phyloP scores from a whole-genome alignment of 202 grass and related monocot genomes.

The Carex arenaria region DNA sequence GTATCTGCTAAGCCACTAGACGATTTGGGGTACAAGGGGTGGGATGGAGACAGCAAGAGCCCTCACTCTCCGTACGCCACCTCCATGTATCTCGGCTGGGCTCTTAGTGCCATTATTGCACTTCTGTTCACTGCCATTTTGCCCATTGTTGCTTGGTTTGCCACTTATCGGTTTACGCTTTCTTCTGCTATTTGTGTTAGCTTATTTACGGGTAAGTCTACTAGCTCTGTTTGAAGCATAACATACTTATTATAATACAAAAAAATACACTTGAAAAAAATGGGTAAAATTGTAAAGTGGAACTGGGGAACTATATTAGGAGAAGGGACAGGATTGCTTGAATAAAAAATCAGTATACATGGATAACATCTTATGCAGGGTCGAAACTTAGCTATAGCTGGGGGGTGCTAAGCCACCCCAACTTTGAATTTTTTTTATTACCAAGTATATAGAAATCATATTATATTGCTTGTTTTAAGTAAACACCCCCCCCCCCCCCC shows the following conservation, averaged over 20 bases:
- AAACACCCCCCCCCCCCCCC: too few species aligned
- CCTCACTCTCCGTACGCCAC: slow-evolving; percentile 89
- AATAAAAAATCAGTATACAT: not conserved
- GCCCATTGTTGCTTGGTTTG: slow-evolving; percentile 96
- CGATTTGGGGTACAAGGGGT: slow-evolving; percentile 92
- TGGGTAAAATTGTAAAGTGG: not conserved
- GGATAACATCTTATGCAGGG: not conserved
- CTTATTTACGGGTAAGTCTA: slow-evolving; percentile 63
- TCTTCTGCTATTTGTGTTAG: slow-evolving; percentile 91
- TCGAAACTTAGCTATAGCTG: too few species aligned
- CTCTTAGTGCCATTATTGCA: slow-evolving; percentile 74
- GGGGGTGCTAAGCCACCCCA: too few species aligned
- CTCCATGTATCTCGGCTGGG: slow-evolving; percentile 98
- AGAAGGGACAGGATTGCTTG: not conserved
- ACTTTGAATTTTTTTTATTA: too few species aligned
- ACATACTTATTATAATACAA: not conserved
- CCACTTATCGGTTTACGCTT: slow-evolving; percentile 80
- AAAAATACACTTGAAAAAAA: not conserved
- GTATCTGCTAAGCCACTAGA: slow-evolving; percentile 95
- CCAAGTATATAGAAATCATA: too few species aligned
- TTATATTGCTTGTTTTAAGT: too few species aligned
- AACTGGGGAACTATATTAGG: slow-evolving; percentile 7
- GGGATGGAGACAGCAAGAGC: slow-evolving; percentile 77
- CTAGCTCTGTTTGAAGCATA: slow-evolving; percentile 17
- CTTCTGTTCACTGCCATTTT: slow-evolving; percentile 68